Conservation (phyloP, 1,284 basidiomycete genomes). For the Dichomitus squalens region DNA sequence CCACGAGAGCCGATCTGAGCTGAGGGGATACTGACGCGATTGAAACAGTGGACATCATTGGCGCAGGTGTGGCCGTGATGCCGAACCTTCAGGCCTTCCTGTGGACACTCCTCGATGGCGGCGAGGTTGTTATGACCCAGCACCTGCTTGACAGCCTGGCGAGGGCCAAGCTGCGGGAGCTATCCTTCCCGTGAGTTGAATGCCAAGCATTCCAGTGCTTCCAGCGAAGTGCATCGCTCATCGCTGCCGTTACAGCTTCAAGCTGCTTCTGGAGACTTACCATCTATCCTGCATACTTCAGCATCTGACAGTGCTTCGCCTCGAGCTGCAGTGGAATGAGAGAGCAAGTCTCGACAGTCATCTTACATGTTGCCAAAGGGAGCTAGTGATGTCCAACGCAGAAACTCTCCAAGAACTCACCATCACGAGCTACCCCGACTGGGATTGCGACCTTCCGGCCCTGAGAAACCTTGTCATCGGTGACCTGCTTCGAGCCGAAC, state of each 20-base stretch:
- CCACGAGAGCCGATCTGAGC: no score
- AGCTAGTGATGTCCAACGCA: neutral
- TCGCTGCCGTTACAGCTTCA: no score
- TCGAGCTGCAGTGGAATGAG: neutral
- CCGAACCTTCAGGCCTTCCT: neutral
- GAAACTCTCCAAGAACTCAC: neutral
- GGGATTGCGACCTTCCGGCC: neutral
- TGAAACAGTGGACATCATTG: no score
- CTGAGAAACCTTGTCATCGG: neutral
- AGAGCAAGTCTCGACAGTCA: no score
- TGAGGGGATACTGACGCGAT: no score
- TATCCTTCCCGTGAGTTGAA: neutral
- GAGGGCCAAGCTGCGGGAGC: neutral
- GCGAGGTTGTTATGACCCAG: neutral
- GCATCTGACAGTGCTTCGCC: no score
- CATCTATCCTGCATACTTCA: no score
- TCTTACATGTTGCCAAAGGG: neutral
- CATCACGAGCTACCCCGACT: neutral
- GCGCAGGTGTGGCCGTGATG: no score
- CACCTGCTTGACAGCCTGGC: neutral
- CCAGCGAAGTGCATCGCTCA: no score
- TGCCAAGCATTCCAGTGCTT: no score
- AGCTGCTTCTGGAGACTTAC: no score
- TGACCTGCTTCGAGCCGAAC: neutral
- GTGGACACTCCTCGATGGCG: neutral